Conservation (phyloP, 23 red algal genomes). For the Gracilaria gracilis region DNA sequence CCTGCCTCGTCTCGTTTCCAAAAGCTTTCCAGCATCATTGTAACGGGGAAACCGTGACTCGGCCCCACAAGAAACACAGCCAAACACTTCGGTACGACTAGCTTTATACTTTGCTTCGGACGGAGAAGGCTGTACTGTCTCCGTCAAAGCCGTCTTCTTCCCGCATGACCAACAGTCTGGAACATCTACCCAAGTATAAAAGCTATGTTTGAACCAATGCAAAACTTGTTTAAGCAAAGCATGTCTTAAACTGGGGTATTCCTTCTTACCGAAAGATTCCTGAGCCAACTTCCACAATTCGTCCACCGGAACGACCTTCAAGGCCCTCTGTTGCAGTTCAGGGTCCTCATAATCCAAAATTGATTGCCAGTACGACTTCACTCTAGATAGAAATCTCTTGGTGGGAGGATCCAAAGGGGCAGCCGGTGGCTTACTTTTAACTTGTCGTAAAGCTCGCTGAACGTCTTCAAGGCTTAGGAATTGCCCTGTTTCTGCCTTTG, state of each 20-base stretch:
- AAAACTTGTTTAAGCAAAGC: conserved; percentile 60
- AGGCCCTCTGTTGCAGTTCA: conserved; percentile 30
- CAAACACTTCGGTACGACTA: conserved; percentile 65
- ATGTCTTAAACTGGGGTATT: conserved; percentile 33
- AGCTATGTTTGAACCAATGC: conserved; percentile 80
- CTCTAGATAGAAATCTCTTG: conserved; percentile 15
- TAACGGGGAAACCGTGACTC: conserved; percentile 81
- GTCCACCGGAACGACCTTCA: conserved; percentile 18
- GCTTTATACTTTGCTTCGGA: conserved; percentile 42
- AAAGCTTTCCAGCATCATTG: conserved; percentile 67
- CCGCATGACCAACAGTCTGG: conserved; percentile 78
- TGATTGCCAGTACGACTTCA: conserved; percentile 32
- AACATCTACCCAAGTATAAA: conserved; percentile 80
- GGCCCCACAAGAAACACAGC: conserved; percentile 73
- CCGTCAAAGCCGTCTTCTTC: conserved; percentile 26
- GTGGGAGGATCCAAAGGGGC: neutral
- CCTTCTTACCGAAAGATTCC: conserved; percentile 4
- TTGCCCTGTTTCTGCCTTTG: neutral
- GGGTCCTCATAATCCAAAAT: conserved; percentile 53
- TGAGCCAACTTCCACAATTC: neutral
- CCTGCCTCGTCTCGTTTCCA: conserved; percentile 77
- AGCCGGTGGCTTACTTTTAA: neutral
- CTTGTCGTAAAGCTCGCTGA: neutral
- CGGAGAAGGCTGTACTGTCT: conserved; percentile 23
- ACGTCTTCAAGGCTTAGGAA: conserved; percentile 8